Evolutionary conservation across 75 land plant genomes (phyloP).

Genomic region (Picea glauca): DNA sequence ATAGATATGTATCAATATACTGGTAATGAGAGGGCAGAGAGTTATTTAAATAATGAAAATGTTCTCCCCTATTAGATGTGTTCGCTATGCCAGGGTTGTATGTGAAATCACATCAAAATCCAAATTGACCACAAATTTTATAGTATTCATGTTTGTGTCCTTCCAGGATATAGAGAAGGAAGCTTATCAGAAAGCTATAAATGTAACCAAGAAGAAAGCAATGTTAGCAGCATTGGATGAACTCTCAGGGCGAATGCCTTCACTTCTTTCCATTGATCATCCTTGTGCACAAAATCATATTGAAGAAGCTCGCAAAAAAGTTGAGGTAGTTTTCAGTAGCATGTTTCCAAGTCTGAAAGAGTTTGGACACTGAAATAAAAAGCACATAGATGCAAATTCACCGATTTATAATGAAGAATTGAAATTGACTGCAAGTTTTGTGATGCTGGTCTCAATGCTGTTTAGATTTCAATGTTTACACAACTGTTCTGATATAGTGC

Average conservation of each 20-base stretch:
- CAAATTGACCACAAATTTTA: not conserved
- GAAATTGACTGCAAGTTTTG: not conserved
- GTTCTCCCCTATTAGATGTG: not conserved
- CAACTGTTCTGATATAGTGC: not conserved
- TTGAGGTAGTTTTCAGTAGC: slow-evolving; percentile 55
- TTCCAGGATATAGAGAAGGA: slow-evolving; percentile 74
- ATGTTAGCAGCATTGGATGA: slow-evolving; percentile 71
- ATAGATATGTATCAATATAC: not conserved
- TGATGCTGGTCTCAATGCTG: not conserved
- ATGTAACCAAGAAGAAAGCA: slow-evolving; percentile 59
- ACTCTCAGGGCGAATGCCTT: slow-evolving; percentile 81
- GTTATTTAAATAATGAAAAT: not conserved
- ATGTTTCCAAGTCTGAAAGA: too few species aligned
- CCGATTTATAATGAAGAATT: not conserved
- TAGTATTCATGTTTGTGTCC: not conserved
- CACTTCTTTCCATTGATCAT: slow-evolving; percentile 93
- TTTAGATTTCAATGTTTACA: not conserved
- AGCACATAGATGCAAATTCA: not conserved
- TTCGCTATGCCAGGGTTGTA: not conserved
- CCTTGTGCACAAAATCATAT: slow-evolving; percentile 83
- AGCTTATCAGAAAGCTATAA: slow-evolving; percentile 37
- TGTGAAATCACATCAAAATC: not conserved
- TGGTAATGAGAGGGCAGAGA: not conserved
- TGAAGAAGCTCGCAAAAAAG: slow-evolving; percentile 49
- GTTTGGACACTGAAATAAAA: too few species aligned